Base-by-base conservation (phyloP, 805 yeast species). In the Saccharomycopsis sp. region DNA sequence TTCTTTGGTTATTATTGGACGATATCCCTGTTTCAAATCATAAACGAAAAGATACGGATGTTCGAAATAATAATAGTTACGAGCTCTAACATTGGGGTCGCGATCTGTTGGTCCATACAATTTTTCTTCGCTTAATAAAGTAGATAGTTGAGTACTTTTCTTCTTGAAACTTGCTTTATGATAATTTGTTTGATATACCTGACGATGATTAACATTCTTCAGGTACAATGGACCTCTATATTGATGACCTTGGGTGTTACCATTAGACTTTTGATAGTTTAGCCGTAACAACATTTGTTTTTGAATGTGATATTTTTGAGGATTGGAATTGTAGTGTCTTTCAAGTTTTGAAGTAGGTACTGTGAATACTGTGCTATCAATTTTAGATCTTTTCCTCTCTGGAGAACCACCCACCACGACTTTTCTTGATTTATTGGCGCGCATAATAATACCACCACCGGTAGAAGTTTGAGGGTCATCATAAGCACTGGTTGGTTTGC, bases 21-120 rank as follows among this genome's bases (percentile, higher is more conserved):
- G 75, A 50, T 81, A 80, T 20, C 72, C 73, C 54, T 85, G 89
- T 51, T 79, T 72, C 21, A 84, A 67, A 57, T 93, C 98, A 64
- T 82, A 90, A 31, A 87, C 81, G 52, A 82, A 79, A 22, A 87
- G 66, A 61, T 80, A 87, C 4, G 81, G 77, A 31, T 81, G 79
- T 41, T 79, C 79, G 61, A 93, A 85, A 59, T 85, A 85, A 57
- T 81, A 80, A 56, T 83, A 75, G 59, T 90, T 96, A 54, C 85
- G 95, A 45, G 96, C 70, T 53, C 74, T 79, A 2, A 94, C 93
- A 51, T 71, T 74, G 9, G 94, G 93, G 59, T 89, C 96, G 53
- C 95, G 75, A 60, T 89, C 97, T 29, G 82, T 74, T 0, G 95
- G 84, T 9, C 96, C 97, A 59, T 77, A 79, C 11, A 85, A 63